Conservation (phyloP, 257 asterid genomes). For the Forsythia viridissima region DNA sequence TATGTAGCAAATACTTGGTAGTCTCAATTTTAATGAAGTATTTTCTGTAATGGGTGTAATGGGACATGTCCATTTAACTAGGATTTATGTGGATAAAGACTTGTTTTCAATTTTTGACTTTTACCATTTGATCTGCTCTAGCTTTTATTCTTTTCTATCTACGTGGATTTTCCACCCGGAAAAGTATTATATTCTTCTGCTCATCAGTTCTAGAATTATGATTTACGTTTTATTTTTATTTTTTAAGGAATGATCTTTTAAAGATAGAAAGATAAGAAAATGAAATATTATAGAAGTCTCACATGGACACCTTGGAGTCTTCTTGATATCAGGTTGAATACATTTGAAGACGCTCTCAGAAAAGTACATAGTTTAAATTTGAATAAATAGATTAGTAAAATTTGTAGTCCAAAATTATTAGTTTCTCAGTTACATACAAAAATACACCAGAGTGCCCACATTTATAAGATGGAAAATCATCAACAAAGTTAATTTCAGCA, state of each 20-base stretch:
- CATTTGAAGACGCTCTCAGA: not conserved
- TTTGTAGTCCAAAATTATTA: not conserved
- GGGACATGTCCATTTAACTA: not conserved
- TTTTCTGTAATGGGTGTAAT: not conserved
- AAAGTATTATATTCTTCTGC: not conserved
- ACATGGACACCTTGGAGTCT: not conserved
- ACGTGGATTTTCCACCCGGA: not conserved
- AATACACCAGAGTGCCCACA: not conserved
- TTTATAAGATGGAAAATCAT: not conserved
- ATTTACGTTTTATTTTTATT: not conserved
- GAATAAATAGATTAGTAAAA: not conserved
- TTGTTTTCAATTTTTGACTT: not conserved
- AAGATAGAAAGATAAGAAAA: not conserved
- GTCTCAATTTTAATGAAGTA: not conserved
- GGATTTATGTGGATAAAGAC: not conserved
- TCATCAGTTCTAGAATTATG: slow-evolving; percentile 1
- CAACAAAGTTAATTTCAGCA: not conserved
- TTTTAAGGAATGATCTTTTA: not conserved
- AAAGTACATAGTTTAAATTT: not conserved
- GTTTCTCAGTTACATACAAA: not conserved
- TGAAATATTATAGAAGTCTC: not conserved
- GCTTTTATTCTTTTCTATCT: not conserved
- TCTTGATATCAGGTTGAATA: slow-evolving; percentile 2
- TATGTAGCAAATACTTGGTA: not conserved
- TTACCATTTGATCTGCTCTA: not conserved